A percentile compares a stretch with the other conserved stretches of the same genome.
Evolutionary conservation across 176 grass and related monocot genomes (phyloP).

Genomic region (Musa acuminata): DNA sequence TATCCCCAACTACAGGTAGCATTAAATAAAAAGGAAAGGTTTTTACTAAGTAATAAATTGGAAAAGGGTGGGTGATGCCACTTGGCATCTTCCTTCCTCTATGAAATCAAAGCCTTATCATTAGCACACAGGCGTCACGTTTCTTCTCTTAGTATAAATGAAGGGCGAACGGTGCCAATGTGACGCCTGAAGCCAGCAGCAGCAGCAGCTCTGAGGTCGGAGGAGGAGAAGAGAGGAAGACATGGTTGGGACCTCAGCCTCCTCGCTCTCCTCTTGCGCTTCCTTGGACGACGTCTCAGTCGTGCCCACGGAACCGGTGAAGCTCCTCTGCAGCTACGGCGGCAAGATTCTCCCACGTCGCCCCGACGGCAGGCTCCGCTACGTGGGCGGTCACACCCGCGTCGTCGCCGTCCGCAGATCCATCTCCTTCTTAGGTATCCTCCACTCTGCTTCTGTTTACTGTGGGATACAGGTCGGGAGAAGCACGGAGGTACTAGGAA

Average conservation of each 20-base stretch:
- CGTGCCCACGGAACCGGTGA: background rate
- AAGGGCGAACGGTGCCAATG: background rate
- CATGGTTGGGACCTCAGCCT: background rate
- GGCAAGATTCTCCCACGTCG: constrained; percentile 62
- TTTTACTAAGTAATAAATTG: too few relatives aligned
- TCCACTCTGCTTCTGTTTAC: too few relatives aligned
- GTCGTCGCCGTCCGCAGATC: constrained; percentile 47
- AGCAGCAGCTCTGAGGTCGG: background rate
- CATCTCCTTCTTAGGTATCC: constrained; percentile 42
- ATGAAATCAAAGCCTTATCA: too few relatives aligned
- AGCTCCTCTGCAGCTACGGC: constrained; percentile 84
- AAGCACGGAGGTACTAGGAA: too few relatives aligned
- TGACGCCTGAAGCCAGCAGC: background rate
- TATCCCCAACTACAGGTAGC: too few relatives aligned
- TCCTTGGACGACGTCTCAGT: background rate
- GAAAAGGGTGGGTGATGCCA: too few relatives aligned
- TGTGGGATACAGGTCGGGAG: too few relatives aligned
- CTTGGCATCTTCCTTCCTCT: too few relatives aligned
- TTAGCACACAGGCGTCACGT: too few relatives aligned
- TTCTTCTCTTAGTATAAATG: background rate
- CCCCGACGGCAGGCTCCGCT: constrained; percentile 57
- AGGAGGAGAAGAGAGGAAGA: background rate
- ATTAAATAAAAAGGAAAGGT: too few relatives aligned
- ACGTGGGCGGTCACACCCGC: constrained; percentile 65
- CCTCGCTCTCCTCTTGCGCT: background rate